A percentile compares a stretch with the other conserved stretches of the same genome.
Conservation (phyloP, 139 green algal species). For the Desmodesmus armatus region DNA sequence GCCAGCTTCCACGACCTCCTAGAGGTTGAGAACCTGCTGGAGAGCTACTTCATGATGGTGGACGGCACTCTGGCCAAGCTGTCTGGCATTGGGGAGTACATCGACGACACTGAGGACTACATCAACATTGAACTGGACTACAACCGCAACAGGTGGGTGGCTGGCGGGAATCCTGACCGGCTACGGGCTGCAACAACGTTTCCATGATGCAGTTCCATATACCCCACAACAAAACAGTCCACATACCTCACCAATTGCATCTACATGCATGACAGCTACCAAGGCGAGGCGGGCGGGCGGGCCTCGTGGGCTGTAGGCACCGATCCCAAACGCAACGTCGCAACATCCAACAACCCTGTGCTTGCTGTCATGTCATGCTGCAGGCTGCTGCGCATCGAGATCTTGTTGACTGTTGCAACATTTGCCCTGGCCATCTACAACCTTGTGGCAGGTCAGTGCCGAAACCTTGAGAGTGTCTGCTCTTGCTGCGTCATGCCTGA, state of each 20-base stretch:
- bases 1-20: conserved; percentile 61
- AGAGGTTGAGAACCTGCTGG: conserved; percentile 74
- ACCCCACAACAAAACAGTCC: too few relatives aligned
- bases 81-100: conserved; percentile 88
- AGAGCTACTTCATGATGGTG: conserved; percentile 75
- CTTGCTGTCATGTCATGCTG: too few relatives aligned
- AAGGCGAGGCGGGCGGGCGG: too few relatives aligned
- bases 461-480: too few relatives aligned
- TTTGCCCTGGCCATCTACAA: conserved; percentile 76
- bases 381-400: conserved; percentile 77
- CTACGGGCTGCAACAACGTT: too few relatives aligned
- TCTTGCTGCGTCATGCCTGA: too few relatives aligned
- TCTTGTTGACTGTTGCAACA: conserved; percentile 75
- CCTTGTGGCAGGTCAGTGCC: conserved; percentile 77
- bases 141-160: conserved; percentile 89
- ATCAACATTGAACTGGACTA: conserved; percentile 97
- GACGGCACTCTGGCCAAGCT: conserved; percentile 79
- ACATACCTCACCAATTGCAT: too few relatives aligned
- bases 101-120: conserved; percentile 98
- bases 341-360: too few relatives aligned
- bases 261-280: too few relatives aligned
- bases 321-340: too few relatives aligned
- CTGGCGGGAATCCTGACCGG: conserved; percentile 79
- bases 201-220: too few relatives aligned
- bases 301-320: too few relatives aligned